Base-by-base conservation (phyloP, 75 land plant genomes). In the Sequoiadendron giganteum region DNA sequence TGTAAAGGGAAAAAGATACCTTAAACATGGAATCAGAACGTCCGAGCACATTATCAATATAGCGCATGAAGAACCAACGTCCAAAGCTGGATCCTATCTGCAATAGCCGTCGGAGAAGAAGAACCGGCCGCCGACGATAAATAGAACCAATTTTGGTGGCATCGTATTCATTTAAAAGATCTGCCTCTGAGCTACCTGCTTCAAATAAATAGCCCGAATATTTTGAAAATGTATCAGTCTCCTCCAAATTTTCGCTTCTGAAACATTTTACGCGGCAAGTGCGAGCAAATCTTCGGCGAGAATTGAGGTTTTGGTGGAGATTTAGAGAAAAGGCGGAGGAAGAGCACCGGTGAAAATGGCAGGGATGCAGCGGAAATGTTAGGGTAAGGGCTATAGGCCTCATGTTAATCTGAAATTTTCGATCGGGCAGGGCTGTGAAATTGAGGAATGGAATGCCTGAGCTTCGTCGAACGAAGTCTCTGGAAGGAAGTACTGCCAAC, bases 131-230 rank as follows among this genome's bases (percentile, higher is more conserved):
- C 83, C 87, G 85, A 45, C 88, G 88, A 86, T 92, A 98, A 42
- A 97, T 86, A 0, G 85, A 42, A 15, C 89, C 90, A 70, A 98
- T 92, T 68, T 87, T 92, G 39, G 54, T 4, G 13, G 90, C 48
- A 85, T 94, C 91, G 91, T 98, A 98, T 83, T 92, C 93, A 15
- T 86, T 84, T 48, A 97, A 75, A 28, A 88, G 85, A 21, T 94
- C 99, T 13, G 94, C 93, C 87, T 95, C 98, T 72, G 92, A 89
- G 0, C 83, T 84, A 19, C 90, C 89, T 11, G 90, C 90, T 47
- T 94, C 88, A 81, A 98, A 96, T 42, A 98, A 88, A 84, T 98
- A 97, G 2, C 99, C 96, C 15, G 99, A 98, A 89, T 94, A 92
- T 88, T 92, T 89, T 2, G 99, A 94, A 90, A 98, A 98, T 11